Base-by-base conservation (phyloP, 805 yeast genomes). In the Wickerhamomyces bovis region DNA sequence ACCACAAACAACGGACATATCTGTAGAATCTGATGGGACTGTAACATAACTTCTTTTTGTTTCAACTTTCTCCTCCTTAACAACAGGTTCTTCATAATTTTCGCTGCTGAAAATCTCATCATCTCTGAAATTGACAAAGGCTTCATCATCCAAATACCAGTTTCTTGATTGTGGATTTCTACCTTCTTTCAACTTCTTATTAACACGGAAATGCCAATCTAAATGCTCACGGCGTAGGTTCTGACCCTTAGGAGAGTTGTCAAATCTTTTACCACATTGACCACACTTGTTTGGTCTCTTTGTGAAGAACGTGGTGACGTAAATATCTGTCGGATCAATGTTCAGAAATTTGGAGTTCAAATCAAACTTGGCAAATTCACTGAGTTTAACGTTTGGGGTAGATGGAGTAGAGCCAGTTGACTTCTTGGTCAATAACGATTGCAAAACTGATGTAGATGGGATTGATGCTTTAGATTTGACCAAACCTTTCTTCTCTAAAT, bases 201-300 rank as follows among this genome's bases (percentile, higher is more conserved):
- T 92, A 39, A 88, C 85, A 56, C 98, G 77, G 70, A 89, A 89
- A 70, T 92, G 98, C 97, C 97, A 92, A 65, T 92, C 99, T 53
- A 89, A 69, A 66, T 94, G 99, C 16, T 78, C 72, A 44, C 82
- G 77, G 48, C 77, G 76, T 42, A 67, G 66, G 6, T 65, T 65
- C 35, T 65, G 67, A 15, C 89, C 95, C 42, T 72, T 76, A 2
- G 65, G 68, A 31, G 81, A 77, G 44, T 76, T 75, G 4, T 78
- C 72, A 62, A 89, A 94, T 52, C 99, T 69, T 62, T 87, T 87
- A 21, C 97, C 95, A 68, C 99, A 94, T 18, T 83, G 81, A 15
- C 86, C 78, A 69, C 99, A 94, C 64, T 89, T 92, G 51, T 85
- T 77, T 3, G 94, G 80, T 56, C 83, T 78, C 1, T 45, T 18